These are phyloP conservation scores for Fraxinus excelsior DNA, from an alignment of 257 asterid genomes.

Conservation along the genomic window DNA sequence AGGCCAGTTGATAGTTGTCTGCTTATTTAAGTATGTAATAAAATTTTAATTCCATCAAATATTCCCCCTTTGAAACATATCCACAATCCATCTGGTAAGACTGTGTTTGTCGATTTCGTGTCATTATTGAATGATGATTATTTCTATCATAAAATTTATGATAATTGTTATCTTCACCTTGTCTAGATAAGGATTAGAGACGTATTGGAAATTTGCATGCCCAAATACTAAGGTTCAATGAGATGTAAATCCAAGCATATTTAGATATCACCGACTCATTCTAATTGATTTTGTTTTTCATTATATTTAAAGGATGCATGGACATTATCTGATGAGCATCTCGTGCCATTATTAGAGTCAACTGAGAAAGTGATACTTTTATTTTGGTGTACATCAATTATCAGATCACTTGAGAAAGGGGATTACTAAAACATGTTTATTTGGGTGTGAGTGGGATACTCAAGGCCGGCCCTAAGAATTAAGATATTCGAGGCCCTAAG, in stretches of 20 bases:
- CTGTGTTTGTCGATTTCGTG: not conserved
- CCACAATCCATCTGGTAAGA: not conserved
- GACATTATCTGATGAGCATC: not conserved
- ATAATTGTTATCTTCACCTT: not conserved
- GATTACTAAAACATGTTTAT: not conserved
- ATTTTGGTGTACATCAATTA: not conserved
- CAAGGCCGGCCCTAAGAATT: too few species aligned
- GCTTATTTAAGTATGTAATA: not conserved
- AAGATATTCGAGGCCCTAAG: too few species aligned
- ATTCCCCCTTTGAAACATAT: not conserved
- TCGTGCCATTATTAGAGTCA: not conserved
- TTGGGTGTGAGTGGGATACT: not conserved
- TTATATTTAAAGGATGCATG: not conserved
- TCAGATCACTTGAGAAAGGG: not conserved
- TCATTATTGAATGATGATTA: not conserved
- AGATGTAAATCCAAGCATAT: not conserved
- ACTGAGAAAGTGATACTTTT: not conserved
- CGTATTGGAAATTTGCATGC: not conserved
- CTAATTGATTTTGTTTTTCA: not conserved
- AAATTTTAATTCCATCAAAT: not conserved
- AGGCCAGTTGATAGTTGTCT: not conserved
- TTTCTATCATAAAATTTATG: not conserved
- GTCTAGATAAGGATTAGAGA: not conserved
- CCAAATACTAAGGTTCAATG: not conserved
- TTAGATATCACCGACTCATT: not conserved